A percentile compares a stretch with the other conserved stretches of the same genome.
Evolutionary conservation across 257 asterid species (phyloP).

Genomic region (Rubia yunnanensis): DNA sequence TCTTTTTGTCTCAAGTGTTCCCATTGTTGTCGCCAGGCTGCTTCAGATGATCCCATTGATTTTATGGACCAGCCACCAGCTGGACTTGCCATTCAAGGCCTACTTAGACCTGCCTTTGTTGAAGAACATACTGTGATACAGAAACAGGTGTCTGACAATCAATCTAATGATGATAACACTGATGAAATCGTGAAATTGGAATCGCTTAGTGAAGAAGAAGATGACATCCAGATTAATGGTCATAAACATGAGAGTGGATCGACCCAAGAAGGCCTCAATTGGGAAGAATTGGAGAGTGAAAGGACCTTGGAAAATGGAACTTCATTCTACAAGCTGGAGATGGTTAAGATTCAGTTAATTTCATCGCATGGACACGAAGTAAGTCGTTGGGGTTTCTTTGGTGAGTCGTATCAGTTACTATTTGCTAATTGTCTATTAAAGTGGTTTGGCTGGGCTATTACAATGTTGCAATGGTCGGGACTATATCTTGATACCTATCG

Average conservation of each 20-base stretch:
- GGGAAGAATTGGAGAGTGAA: constrained; percentile 73
- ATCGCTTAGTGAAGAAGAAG: constrained; percentile 47
- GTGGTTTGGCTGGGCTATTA: background rate
- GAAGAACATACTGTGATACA: constrained; percentile 80
- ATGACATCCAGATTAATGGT: constrained; percentile 47
- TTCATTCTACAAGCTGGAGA: constrained; percentile 87
- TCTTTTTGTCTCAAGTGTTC: background rate
- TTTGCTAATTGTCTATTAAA: background rate
- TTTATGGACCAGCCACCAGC: constrained; percentile 91
- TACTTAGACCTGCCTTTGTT: constrained; percentile 79
- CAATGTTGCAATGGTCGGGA: background rate
- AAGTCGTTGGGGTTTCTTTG: background rate
- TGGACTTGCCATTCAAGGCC: constrained; percentile 87
- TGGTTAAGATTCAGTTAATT: constrained; percentile 69
- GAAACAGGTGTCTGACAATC: constrained; percentile 53
- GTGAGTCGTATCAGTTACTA: background rate
- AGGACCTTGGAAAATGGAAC: constrained; percentile 67
- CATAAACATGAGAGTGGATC: constrained; percentile 43
- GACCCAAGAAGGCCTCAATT: constrained; percentile 38
- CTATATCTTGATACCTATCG: background rate
- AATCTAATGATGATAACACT: constrained; percentile 24
- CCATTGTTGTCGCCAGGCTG: constrained; percentile 40
- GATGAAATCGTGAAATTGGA: constrained; percentile 19
- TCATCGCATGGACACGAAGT: constrained; percentile 77
- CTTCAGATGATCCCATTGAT: constrained; percentile 78